These are phyloP conservation scores for Diaporthe sp. DNA, from an alignment of 2,329 filamentous ascomycete species.

Conservation along the genomic window DNA sequence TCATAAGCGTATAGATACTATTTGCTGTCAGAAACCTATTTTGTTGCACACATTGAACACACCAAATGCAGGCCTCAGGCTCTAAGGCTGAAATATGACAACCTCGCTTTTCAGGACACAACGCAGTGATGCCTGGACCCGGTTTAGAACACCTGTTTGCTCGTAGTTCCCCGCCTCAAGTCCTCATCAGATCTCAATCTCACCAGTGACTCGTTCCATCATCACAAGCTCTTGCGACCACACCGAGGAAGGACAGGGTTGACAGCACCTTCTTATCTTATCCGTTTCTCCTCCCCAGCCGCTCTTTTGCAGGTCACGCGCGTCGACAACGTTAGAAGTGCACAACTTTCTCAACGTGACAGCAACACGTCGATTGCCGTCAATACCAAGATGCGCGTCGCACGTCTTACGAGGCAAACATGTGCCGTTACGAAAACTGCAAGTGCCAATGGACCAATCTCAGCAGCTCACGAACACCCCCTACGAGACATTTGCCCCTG, in stretches of 20 bases:
- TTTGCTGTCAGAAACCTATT: no score
- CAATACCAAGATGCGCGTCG: not conserved
- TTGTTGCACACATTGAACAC: not conserved
- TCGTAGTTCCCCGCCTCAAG: not conserved
- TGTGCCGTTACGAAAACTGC: not conserved
- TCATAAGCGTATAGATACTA: no score
- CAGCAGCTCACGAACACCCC: not conserved
- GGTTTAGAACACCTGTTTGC: not conserved
- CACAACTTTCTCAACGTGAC: not conserved
- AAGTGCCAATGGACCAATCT: not conserved
- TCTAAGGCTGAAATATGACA: conserved; percentile 31
- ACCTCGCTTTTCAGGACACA: conserved; percentile 37
- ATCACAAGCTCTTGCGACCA: not conserved
- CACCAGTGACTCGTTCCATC: not conserved
- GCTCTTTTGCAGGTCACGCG: not conserved
- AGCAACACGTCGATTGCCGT: not conserved
- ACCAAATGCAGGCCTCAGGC: conserved; percentile 29
- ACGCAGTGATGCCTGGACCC: conserved; percentile 35
- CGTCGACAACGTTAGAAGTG: not conserved
- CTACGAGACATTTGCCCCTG: not conserved
- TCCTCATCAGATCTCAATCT: not conserved
- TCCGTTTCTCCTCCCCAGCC: not conserved
- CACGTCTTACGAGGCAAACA: conserved; percentile 4
- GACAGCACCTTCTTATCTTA: not conserved
- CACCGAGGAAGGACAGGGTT: not conserved